Percentiles rank a stretch among this genome's conserved stretches.
phyloP scores from a whole-genome alignment of 306 rosid species.

The Cucumis melo region DNA sequence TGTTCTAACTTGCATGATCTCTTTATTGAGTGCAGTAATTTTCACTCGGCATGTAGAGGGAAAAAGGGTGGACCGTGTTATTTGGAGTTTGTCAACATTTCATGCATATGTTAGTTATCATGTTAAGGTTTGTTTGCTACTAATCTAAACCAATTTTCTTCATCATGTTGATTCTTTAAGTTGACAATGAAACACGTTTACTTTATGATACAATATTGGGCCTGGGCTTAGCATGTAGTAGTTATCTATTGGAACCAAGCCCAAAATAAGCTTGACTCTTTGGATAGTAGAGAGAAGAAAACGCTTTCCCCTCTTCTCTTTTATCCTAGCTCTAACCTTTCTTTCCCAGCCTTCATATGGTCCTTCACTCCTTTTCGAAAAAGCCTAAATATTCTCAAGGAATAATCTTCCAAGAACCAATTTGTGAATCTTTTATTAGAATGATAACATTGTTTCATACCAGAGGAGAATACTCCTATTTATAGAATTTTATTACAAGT shows the following conservation, averaged over 20 bases:
- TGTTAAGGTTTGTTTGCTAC: slow-evolving; percentile 55
- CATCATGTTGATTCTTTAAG: background rate
- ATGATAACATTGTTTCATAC: no score
- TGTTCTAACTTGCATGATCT: background rate
- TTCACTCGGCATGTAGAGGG: slow-evolving; percentile 91
- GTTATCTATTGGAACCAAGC: background rate
- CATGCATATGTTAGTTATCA: slow-evolving; percentile 96
- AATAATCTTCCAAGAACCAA: no score
- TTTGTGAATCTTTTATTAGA: no score
- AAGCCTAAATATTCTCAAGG: no score
- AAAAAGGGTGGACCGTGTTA: slow-evolving; percentile 72
- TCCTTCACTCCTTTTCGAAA: background rate
- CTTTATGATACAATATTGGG: background rate
- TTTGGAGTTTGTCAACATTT: slow-evolving; percentile 84
- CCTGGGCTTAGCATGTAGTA: background rate
- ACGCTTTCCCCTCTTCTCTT: background rate
- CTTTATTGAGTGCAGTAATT: slow-evolving; percentile 54
- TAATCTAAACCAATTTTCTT: slow-evolving; percentile 6
- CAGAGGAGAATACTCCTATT: no score
- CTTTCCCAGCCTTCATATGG: background rate
- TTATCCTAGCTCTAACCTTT: background rate
- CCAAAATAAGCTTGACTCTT: background rate
- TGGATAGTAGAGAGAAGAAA: background rate
- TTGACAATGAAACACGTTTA: background rate
- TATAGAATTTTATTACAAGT: no score